These are phyloP conservation scores for Linnemannia zychae DNA, from an alignment of 192 early-diverging fungal species.

Conservation along the genomic window DNA sequence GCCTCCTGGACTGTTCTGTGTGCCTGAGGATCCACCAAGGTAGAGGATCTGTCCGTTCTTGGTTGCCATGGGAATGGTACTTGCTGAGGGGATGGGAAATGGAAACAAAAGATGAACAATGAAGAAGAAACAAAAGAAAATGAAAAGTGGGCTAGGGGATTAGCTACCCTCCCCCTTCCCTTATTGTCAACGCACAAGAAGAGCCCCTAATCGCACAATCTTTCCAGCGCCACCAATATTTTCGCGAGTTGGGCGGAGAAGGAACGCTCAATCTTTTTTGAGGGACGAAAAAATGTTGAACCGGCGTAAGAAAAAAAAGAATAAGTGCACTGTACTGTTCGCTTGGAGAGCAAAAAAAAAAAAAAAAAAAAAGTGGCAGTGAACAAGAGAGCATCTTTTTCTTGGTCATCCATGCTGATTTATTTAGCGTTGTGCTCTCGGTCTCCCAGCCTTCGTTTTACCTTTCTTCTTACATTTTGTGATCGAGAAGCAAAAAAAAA, in stretches of 20 bases:
- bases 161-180: no score
- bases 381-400: background rate
- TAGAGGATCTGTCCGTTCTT: constrained; percentile 49
- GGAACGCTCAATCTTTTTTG: background rate
- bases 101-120: background rate
- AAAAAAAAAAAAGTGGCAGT: background rate
- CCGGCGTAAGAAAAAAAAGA: background rate
- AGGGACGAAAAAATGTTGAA: background rate
- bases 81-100: background rate
- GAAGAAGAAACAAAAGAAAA: background rate
- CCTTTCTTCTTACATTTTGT: background rate
- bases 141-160: background rate
- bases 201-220: background rate
- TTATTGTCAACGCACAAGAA: background rate
- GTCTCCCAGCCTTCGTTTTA: background rate
- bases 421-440: background rate
- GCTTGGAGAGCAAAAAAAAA: background rate
- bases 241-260: background rate
- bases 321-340: background rate
- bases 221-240: background rate
- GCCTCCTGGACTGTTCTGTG: constrained; percentile 27
- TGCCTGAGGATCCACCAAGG: constrained; percentile 25
- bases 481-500: background rate
- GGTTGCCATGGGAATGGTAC: constrained; percentile 23
- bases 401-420: background rate